phyloP scores from a whole-genome alignment of 768 basidiomycete genomes.

The Boletus pseudopeckii region DNA sequence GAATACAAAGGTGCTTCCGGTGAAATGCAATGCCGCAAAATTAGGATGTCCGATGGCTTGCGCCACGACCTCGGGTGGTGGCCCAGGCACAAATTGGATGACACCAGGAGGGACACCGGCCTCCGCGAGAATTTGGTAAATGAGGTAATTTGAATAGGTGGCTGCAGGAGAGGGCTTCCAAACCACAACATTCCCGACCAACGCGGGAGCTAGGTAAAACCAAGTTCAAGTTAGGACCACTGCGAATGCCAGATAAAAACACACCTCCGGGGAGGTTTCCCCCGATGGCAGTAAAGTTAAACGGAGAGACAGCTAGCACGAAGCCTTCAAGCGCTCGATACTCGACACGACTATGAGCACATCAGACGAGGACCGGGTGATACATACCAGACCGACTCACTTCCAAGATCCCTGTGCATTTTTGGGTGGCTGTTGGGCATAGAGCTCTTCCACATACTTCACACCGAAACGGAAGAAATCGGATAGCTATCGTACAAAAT shows the following conservation, averaged over 20 bases:
- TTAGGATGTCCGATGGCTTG: conserved; percentile 74
- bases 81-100: conserved; percentile 94
- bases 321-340: conserved; percentile 98
- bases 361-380: conserved; percentile 5
- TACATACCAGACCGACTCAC: conserved; percentile 46
- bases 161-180: conserved; percentile 99
- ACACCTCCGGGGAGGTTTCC: conserved; percentile 83
- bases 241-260: conserved; percentile 1
- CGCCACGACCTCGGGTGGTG: conserved; percentile 78
- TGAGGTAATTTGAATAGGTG: conserved; percentile 91
- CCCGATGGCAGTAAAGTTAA: conserved; percentile 98
- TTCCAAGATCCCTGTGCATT: conserved; percentile 92
- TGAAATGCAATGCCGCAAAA: conserved; percentile 94
- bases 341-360: conserved; percentile 72
- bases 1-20: conserved; percentile 93
- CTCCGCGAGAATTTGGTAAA: conserved; percentile 88
- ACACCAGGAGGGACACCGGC: conserved; percentile 93
- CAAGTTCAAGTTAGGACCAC: neutral
- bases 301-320: conserved; percentile 95
- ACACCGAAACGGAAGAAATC: conserved; percentile 98
- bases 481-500: conserved; percentile 46
- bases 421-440: conserved; percentile 83
- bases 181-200: conserved; percentile 91
- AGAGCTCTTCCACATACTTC: conserved; percentile 94
- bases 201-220: conserved; percentile 62